Conservation (phyloP, 768 basidiomycete species). For the Mycena albidolilacea region DNA sequence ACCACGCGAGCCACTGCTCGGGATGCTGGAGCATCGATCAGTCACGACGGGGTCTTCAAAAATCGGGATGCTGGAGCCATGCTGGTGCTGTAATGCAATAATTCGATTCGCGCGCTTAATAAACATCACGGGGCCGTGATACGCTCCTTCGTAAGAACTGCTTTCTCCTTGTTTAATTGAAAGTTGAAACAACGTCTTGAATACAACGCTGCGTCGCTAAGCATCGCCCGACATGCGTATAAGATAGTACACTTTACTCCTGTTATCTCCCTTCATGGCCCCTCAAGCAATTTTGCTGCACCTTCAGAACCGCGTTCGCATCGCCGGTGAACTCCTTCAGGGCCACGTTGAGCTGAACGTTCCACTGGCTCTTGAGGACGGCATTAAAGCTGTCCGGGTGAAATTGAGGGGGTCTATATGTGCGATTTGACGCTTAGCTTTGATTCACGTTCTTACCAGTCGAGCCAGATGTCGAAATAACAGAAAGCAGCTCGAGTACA, state of each 20-base stretch:
- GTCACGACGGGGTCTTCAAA: no score
- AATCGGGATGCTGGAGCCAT: no score
- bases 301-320: constrained; percentile 16
- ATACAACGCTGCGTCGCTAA: no score
- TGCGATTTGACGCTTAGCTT: not conserved
- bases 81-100: no score
- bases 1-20: no score
- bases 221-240: no score
- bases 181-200: no score
- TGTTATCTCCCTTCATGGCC: not conserved
- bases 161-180: no score
- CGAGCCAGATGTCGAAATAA: constrained; percentile 27
- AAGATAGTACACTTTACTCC: not conserved
- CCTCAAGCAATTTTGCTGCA: constrained; percentile 3
- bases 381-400: constrained; percentile 21
- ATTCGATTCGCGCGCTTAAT: no score
- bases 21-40: no score
- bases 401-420: constrained; percentile 28
- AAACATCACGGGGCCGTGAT: no score
- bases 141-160: no score
- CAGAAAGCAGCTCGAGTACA: not conserved
- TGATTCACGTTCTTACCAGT: not conserved
- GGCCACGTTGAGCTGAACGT: constrained; percentile 27
- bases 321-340: constrained; percentile 21
- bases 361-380: constrained; percentile 16